Base-by-base conservation (phyloP, 2,329 filamentous ascomycete species). In the Neurospora crassa region DNA sequence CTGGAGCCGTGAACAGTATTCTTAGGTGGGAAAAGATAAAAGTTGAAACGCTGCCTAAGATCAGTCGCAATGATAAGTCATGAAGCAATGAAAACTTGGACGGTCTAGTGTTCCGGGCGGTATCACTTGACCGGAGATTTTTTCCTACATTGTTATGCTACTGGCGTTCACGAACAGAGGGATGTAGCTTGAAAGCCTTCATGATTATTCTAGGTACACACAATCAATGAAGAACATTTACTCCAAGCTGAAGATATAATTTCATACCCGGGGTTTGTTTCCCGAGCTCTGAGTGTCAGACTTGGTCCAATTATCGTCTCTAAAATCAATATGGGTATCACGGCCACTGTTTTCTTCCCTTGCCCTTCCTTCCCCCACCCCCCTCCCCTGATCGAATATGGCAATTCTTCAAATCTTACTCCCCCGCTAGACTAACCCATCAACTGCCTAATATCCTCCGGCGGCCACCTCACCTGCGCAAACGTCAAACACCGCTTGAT, bases 401-500 rank as follows among this genome's bases (percentile, higher is more conserved):
- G 12, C 12, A 18, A 34, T n/a, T n/a, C n/a, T 24, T 12, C 45
- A 5, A 53, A 53, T 24, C 45, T 47, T 42, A 37, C 10, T 40
- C 12, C 14, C 47, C 20, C 40, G 20, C 43, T 29, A 37, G 34
- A 11, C 74, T 80, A 96, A 16, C 96, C 96, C 96, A 99, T 99
- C 76, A 99, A 83, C 83, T 99, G 96, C 78, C 93, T 86, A 76
- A 96, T 87, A 83, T 98, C 95, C 77, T 94, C 91, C 0, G 96
- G 96, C 71, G 94, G 94, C 96, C 96, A 99, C 76, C 95, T 89
- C 40, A 96, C 94, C 83, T 99, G 96, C 37, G 95, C 94, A 87
- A 97, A 99, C 73, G 93, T 98, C 79, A 99, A 82, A 79, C 94
- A 97, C 67, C 96, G 87, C 85, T 99, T 99, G 81, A 99, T 98